Evolutionary conservation across 176 grass and related monocot species (phyloP).

Genomic region (Melocanna baccifera): DNA sequence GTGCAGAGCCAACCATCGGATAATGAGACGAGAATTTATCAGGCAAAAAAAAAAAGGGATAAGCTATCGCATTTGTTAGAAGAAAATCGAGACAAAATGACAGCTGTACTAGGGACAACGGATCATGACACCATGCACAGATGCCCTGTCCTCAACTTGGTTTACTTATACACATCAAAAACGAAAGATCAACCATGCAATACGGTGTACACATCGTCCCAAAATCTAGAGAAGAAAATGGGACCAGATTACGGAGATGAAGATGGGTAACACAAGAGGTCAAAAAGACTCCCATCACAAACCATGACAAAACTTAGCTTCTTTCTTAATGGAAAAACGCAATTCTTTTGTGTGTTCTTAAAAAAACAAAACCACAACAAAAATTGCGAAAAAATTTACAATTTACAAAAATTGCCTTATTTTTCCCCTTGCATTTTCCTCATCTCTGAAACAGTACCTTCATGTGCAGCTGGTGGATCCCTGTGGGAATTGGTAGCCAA

Average conservation of each 20-base stretch:
- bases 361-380: too few relatives aligned
- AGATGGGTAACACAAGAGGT: not conserved
- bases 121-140: not conserved
- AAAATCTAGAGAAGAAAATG: not conserved
- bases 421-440: not conserved
- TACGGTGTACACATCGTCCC: not conserved
- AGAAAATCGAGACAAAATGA: not conserved
- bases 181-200: not conserved
- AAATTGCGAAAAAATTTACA: too few relatives aligned
- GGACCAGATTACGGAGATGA: not conserved
- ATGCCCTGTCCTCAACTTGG: not conserved
- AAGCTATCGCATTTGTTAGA: not conserved
- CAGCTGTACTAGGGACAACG: not conserved
- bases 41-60: not conserved
- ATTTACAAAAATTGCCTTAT: not conserved
- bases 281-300: too few relatives aligned
- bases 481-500: slow-evolving; percentile 22
- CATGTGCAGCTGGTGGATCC: not conserved
- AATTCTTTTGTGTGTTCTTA: too few relatives aligned
- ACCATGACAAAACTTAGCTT: too few relatives aligned
- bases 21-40: not conserved
- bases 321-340: too few relatives aligned
- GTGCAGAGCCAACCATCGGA: not conserved
- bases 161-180: not conserved
- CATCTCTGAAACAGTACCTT: not conserved